These are phyloP conservation scores for Fraxinus sp. DNA, from an alignment of 305 asterid species.

Conservation along the genomic window DNA sequence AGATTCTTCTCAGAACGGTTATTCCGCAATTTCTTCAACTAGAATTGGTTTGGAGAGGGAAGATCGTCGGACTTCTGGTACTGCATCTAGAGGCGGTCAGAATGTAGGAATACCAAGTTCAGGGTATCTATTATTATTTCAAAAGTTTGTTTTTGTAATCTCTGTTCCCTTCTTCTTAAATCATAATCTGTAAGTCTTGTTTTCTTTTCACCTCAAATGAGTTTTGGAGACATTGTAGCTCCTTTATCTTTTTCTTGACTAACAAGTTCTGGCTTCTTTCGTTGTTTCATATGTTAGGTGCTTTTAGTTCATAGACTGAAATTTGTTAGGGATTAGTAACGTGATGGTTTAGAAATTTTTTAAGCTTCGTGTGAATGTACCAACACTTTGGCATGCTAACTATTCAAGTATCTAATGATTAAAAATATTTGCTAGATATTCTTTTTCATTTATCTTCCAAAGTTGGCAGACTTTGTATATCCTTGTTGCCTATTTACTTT, in stretches of 20 bases:
- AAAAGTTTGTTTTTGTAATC: constrained; percentile 11
- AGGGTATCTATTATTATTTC: constrained; percentile 44
- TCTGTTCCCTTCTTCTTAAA: constrained; percentile 4
- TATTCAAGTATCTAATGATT: neutral
- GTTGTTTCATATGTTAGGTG: neutral
- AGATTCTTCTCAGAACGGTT: constrained; percentile 48
- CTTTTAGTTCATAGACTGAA: neutral
- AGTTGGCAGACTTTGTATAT: neutral
- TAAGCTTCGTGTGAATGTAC: neutral
- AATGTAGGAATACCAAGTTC: constrained; percentile 45
- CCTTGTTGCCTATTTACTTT: neutral
- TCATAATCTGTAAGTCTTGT: neutral
- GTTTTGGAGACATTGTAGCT: neutral
- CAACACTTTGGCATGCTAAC: neutral
- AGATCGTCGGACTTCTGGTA: constrained; percentile 42
- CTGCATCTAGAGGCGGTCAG: constrained; percentile 46
- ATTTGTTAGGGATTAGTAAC: constrained; percentile 5
- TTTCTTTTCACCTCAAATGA: neutral
- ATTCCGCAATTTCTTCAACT: constrained; percentile 44
- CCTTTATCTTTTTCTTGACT: constrained; percentile 15
- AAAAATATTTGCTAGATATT: neutral
- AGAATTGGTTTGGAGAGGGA: constrained; percentile 51
- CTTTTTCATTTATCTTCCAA: neutral
- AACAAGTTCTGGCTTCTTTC: neutral
- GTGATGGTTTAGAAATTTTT: constrained; percentile 2